Evolutionary conservation across 2,329 filamentous ascomycete species (phyloP), one percentile per base, ranked within the genome.

Genomic region (Hymenotorrendiella dingleyae): DNA sequence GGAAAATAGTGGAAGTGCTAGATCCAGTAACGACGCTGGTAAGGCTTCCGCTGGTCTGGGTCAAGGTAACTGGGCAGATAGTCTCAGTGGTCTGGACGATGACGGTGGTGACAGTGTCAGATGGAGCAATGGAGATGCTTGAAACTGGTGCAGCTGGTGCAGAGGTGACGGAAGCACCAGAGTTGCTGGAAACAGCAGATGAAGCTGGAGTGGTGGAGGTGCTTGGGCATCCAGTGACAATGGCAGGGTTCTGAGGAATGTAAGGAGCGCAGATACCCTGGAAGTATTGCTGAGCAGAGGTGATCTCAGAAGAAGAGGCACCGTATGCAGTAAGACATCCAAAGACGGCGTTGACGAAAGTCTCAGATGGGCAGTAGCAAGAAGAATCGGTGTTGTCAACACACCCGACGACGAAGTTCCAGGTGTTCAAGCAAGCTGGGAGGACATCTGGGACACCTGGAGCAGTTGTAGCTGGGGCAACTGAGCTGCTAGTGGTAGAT

Each of bases 351-450:
- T 80, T 72, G 61, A 89, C 85, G 67, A 93, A 91, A 42, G 78
- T 69, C 47, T 74, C 64, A 61, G 84, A 76, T 55, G 86, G 84
- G 80, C 91, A 97, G 82, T 86, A 95, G 79, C 91, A 97, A 53
- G 69, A 67, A 46, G 74, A 68, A 61, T 95, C 87, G 32, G 84
- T 82, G 80, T 95, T 95, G 69, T 86, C 81, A 57, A 74, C 74
- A 78, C 91, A 97, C 61, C 76, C 70, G 38, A 84, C 76, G 48
- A 73, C 67, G 62, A 78, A 76, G 59, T 94, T 68, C 86, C 88
- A 96, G 58, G 89, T 94, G 77, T 91, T 93, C 68, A 97, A 71
- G 73, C 91, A 97, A 61, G 80, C 80, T 50, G 91, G 90, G 37
- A 96, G 82, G 36, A 90, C 76, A 20, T 72, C 67, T 45, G 89